Evolutionary conservation across 139 green algal genomes (phyloP).

Genomic region (Ettlia oleoabundans): DNA sequence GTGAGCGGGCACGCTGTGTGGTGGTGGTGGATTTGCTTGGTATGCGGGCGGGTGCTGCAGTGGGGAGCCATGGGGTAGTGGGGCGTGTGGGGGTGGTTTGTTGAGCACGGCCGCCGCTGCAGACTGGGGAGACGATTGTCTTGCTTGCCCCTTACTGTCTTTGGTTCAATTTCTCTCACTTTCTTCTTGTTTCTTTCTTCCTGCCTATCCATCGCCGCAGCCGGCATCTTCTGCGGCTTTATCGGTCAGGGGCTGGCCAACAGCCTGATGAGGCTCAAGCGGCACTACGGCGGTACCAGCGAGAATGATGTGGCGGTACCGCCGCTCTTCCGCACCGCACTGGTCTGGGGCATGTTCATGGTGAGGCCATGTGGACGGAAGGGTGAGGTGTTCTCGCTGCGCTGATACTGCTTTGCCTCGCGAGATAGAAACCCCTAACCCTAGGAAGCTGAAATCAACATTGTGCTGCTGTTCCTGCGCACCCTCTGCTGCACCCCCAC

Average conservation of each 20-base stretch:
- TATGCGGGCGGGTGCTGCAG: not conserved
- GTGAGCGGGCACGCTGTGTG: conserved; percentile 64
- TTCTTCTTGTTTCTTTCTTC: not conserved
- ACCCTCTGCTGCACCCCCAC: not conserved
- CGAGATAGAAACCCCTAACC: too few species aligned
- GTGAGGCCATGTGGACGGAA: too few species aligned
- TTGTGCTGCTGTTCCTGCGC: too few species aligned
- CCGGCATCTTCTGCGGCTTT: conserved; percentile 88
- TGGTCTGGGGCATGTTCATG: conserved; percentile 98
- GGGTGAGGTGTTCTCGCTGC: too few species aligned
- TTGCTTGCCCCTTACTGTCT: too few species aligned
- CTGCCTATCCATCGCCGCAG: conserved; percentile 23
- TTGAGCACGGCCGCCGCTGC: too few species aligned
- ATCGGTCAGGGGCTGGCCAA: conserved; percentile 94
- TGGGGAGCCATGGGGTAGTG: not conserved
- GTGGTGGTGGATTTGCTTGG: not conserved
- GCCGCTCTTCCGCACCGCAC: conserved; percentile 75
- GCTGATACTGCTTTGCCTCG: too few species aligned
- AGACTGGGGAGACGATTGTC: too few species aligned
- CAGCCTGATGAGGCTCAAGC: conserved; percentile 83
- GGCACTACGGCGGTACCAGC: conserved; percentile 42
- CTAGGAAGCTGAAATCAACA: not conserved
- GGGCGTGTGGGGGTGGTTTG: too few species aligned
- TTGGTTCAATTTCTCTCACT: too few species aligned
- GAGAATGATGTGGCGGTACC: conserved; percentile 84